Percentiles rank a stretch among this genome's conserved stretches.
phyloP scores from a whole-genome alignment of 192 early-diverging fungal species.

The Coemansia sp. region DNA sequence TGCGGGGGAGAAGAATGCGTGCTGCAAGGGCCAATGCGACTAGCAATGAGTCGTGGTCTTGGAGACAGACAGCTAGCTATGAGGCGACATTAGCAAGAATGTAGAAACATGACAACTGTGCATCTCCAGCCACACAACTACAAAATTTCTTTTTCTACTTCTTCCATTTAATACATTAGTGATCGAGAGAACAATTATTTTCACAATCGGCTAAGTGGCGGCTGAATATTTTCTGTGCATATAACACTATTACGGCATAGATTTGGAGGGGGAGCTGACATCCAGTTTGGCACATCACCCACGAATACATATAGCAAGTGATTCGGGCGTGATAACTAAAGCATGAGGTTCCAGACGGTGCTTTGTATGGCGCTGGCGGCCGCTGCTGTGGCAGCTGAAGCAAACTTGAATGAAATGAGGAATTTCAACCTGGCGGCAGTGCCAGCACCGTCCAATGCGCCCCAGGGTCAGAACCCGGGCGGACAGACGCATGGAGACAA shows the following conservation, averaged over 20 bases:
- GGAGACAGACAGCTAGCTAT: not conserved
- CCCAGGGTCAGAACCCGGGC: conserved; percentile 2
- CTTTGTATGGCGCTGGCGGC: conserved; percentile 22
- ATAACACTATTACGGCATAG: not conserved
- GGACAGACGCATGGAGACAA: conserved; percentile 5
- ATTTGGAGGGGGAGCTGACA: not conserved
- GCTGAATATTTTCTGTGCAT: not conserved
- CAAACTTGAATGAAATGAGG: not conserved
- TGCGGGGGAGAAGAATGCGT: not conserved
- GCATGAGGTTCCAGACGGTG: conserved; percentile 24
- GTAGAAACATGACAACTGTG: not conserved
- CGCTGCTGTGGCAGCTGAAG: conserved; percentile 8
- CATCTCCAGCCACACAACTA: not conserved
- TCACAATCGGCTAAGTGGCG: not conserved
- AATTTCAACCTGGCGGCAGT: conserved; percentile 12
- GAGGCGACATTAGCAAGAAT: not conserved
- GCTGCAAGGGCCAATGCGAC: not conserved
- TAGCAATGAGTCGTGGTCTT: not conserved
- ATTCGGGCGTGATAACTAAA: not conserved
- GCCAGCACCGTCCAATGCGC: conserved; percentile 1
- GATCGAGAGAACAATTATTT: not conserved
- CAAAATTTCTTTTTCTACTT: not conserved
- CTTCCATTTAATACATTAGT: not conserved
- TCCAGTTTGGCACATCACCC: not conserved
- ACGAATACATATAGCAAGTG: not conserved